A percentile compares a stretch with the other conserved stretches of the same genome.
phyloP scores from a whole-genome alignment of 1,284 basidiomycete species.

The Cerrena zonata region DNA sequence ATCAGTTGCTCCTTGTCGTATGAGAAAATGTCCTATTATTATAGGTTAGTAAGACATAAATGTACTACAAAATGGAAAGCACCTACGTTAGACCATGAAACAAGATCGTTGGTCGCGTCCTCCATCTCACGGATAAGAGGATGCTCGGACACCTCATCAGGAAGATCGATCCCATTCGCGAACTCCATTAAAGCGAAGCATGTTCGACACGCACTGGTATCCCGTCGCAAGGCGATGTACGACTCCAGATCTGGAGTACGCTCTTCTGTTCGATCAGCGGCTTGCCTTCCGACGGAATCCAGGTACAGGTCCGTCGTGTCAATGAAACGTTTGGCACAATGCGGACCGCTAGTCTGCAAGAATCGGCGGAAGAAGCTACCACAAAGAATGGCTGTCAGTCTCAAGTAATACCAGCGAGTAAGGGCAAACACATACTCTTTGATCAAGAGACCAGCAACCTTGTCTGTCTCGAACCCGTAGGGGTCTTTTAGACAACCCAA shows the following conservation, averaged over 20 bases:
- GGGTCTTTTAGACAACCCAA: slow-evolving; percentile 36
- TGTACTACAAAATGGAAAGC: background rate
- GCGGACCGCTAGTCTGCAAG: slow-evolving; percentile 9
- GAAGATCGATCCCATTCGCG: slow-evolving; percentile 34
- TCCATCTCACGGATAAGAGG: slow-evolving; percentile 32
- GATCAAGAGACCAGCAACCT: slow-evolving; percentile 40
- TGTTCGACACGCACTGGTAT: slow-evolving; percentile 33
- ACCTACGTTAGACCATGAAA: slow-evolving; percentile 40
- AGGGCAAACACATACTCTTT: slow-evolving; percentile 44
- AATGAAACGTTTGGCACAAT: slow-evolving; percentile 31
- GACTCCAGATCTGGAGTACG: slow-evolving; percentile 33
- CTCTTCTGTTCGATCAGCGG: slow-evolving; percentile 26
- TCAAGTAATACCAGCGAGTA: background rate
- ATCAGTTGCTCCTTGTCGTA: slow-evolving; percentile 33
- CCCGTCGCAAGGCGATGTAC: slow-evolving; percentile 31
- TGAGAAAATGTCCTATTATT: slow-evolving; percentile 38
- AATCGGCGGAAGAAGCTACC: background rate
- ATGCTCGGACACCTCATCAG: slow-evolving; percentile 34
- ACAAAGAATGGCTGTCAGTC: background rate
- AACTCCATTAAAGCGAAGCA: slow-evolving; percentile 39
- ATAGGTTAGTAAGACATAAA: background rate
- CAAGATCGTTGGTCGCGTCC: slow-evolving; percentile 36
- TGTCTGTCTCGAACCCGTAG: slow-evolving; percentile 9
- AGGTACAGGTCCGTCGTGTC: slow-evolving; percentile 33
- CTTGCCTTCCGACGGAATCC: slow-evolving; percentile 32